Evolutionary conservation across 768 basidiomycete genomes (phyloP), one percentile per base, ranked within the genome.

Genomic region (Mrakia hoshinonis): DNA sequence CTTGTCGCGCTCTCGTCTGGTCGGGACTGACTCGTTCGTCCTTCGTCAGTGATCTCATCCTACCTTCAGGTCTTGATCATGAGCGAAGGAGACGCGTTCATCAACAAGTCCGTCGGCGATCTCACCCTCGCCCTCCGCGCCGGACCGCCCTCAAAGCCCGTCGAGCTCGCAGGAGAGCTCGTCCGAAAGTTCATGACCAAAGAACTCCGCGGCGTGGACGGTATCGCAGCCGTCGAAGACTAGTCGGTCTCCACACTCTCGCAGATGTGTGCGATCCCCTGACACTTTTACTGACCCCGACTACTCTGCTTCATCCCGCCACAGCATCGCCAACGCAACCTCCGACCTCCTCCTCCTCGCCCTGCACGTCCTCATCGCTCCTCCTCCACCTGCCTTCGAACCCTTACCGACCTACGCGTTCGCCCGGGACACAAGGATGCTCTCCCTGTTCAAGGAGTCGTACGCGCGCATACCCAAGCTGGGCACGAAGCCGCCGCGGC

Each of bases 11-110:
- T 55, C 12, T 46, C n/a, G 13, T 18, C 24, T 9, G 13, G 2
- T 26, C 55, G 26, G 46, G 24, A 11, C 36, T 69, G 55, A 69
- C 55, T 34, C 15, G 4, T 38, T 75, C 70, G 70, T 20, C 91
- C 77, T 89, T 86, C 73, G 88, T 91, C 76, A 64, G 61, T 98
- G 55, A 89, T 91, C 63, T 90, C 94, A 4, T 92, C 91, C 0
- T 97, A 94, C 80, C 82, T 98, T 76, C 94, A 98, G 81, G 92
- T 92, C 20, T 82, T 97, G 46, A 86, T 98, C 75, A 97, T 97
- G 94, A 92, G 90, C 69, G 93, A 96, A 82, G 94, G 94, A 20
- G 90, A 94, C 75, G 84, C 86, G 73, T 96, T 91, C 90, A 85
- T 98, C n/a, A 82, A 82, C 70, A 83, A 86, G 2, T 86, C 92